These are phyloP conservation scores for Penicillium ochrochloron DNA, from an alignment of 495 filamentous ascomycete species.

Conservation along the genomic window DNA sequence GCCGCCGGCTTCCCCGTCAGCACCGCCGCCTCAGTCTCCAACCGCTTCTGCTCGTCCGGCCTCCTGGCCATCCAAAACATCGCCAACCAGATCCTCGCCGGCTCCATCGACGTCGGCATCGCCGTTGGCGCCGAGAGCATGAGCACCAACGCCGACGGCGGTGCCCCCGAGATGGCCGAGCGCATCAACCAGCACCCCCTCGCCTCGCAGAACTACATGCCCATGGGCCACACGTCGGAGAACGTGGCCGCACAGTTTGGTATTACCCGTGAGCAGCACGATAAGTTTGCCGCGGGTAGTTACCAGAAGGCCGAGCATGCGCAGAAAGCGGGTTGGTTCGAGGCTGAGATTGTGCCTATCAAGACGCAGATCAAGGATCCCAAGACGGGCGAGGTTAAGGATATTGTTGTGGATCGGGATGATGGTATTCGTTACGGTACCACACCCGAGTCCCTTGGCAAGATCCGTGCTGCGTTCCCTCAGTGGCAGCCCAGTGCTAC, in stretches of 20 bases:
- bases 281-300: conserved; percentile 80
- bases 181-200: conserved; percentile 72
- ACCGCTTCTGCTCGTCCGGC: conserved; percentile 96
- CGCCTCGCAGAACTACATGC: conserved; percentile 79
- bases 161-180: conserved; percentile 74
- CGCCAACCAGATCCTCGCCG: conserved; percentile 79
- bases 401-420: conserved; percentile 79
- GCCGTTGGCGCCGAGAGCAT: conserved; percentile 90
- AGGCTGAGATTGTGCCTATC: conserved; percentile 91
- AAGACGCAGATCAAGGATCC: conserved; percentile 78
- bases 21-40: conserved; percentile 73
- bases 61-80: conserved; percentile 92
- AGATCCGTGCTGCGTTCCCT: conserved; percentile 88
- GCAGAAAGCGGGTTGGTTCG: conserved; percentile 89
- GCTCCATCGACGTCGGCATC: conserved; percentile 85
- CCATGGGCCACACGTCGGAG: conserved; percentile 97
- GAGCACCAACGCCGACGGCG: conserved; percentile 72
- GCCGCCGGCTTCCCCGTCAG: conserved; percentile 93
- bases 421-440: conserved; percentile 92
- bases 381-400: conserved; percentile 75
- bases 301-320: conserved; percentile 85
- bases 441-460: conserved; percentile 75
- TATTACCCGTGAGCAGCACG: conserved; percentile 74
- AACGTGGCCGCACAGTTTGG: conserved; percentile 89
- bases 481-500: conserved; percentile 83